Percentiles rank a stretch among this genome's conserved stretches.
These are phyloP conservation scores for Suhomyces anneliseae DNA, from an alignment of 1,139 yeast species.

Conservation along the genomic window DNA sequence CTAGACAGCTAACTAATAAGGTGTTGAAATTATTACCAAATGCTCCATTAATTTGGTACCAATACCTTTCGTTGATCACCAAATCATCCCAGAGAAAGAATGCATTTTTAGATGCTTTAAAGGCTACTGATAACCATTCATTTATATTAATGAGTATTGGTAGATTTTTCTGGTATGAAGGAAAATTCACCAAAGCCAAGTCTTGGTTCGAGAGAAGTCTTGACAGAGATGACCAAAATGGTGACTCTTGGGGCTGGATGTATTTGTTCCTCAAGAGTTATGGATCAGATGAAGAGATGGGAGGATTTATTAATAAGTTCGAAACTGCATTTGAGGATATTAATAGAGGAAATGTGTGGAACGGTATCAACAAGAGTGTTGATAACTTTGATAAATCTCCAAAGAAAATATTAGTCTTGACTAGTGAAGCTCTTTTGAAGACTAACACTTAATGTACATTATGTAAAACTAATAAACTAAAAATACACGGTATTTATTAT, in stretches of 20 bases:
- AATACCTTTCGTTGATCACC: slow-evolving; percentile 51
- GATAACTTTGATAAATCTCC: slow-evolving; percentile 39
- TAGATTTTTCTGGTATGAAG: slow-evolving; percentile 64
- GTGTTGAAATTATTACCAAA: slow-evolving; percentile 63
- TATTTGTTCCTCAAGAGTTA: slow-evolving; percentile 38
- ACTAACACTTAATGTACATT: not conserved
- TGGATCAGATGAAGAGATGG: slow-evolving; percentile 24
- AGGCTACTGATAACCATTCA: slow-evolving; percentile 61
- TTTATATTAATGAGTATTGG: slow-evolving; percentile 66
- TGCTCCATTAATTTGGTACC: slow-evolving; percentile 64
- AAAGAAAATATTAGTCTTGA: slow-evolving; percentile 34
- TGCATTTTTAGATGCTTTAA: slow-evolving; percentile 71
- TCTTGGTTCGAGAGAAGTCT: slow-evolving; percentile 78
- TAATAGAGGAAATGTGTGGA: slow-evolving; percentile 62
- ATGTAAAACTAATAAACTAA: not conserved
- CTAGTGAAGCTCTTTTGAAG: not conserved
- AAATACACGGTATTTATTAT: too few species aligned
- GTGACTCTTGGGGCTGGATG: slow-evolving; percentile 80
- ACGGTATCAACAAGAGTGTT: slow-evolving; percentile 42
- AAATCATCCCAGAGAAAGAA: slow-evolving; percentile 60
- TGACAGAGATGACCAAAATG: slow-evolving; percentile 50
- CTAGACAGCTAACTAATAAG: slow-evolving; percentile 54
- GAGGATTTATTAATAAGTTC: slow-evolving; percentile 25
- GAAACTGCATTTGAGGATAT: slow-evolving; percentile 44
- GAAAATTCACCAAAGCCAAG: slow-evolving; percentile 62